Evolutionary conservation across 257 asterid genomes (phyloP), one percentile per base, ranked within the genome.

Genomic region (Nicotiana attenuata): DNA sequence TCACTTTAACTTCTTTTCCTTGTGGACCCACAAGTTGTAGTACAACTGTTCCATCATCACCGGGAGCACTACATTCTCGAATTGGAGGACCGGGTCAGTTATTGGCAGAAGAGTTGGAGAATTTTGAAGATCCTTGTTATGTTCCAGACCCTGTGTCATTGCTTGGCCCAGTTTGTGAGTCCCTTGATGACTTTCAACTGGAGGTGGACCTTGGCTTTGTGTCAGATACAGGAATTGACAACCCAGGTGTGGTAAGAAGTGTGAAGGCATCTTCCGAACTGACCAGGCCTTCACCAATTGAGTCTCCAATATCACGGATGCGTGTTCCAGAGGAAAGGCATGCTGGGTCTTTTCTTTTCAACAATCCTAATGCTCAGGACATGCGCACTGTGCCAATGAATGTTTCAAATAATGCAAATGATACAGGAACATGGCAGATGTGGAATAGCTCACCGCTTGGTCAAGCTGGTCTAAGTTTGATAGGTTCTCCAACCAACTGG

Each of bases 151-250:
- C 98, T 0, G 90, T 88, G 81, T 86, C 98, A 81, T 90, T 96
- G 89, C 98, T 96, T 83, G 98, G 99, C 41, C 99, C 99, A 16
- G 97, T 96, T 82, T 96, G 97, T 38, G 98, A 96, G 86, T 96
- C 99, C 31, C 97, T 96, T 2, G 97, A 96, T 85, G 90, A 90
- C 88, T 94, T 96, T 81, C 97, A 91, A 89, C 84, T 90, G 87
- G 75, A 65, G 47, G 50, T 65, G 47, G 98, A 96, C 85, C 86
- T 89, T 61, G 97, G 98, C 22, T 89, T 92, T 89, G 89, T 85
- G 75, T 69, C 89, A 45, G 92, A 90, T 83, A 57, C 82, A 63
- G 91, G 88, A 84, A 64, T 85, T 80, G 97, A 90, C 86, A 89
- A 85, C 80, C 92, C 94, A 65, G 81, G 83, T 89, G 78, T 87